Evolutionary conservation across 257 asterid genomes (phyloP).

Genomic region (Marsdenia floribunda): DNA sequence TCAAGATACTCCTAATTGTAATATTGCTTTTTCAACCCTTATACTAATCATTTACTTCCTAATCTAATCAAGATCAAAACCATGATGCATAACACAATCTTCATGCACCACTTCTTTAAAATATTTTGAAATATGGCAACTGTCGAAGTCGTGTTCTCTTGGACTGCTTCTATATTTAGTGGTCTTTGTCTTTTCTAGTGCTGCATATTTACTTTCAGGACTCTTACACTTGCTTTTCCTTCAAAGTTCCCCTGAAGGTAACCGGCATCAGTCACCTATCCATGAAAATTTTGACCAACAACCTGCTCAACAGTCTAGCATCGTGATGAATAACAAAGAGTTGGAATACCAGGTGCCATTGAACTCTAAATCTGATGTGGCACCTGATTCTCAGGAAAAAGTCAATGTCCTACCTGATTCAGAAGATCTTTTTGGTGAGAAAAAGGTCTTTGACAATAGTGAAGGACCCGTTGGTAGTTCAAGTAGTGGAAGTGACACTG

Average conservation of each 20-base stretch:
- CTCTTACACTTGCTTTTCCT: slow-evolving; percentile 11
- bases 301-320: slow-evolving; percentile 41
- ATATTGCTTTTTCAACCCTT: neutral
- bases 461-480: slow-evolving; percentile 58
- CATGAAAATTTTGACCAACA: slow-evolving; percentile 42
- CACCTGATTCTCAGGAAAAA: slow-evolving; percentile 35
- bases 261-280: slow-evolving; percentile 37
- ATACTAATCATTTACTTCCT: neutral
- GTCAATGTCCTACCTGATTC: slow-evolving; percentile 38
- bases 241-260: slow-evolving; percentile 68
- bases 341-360: slow-evolving; percentile 46
- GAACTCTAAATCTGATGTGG: slow-evolving; percentile 39
- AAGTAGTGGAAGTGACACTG: slow-evolving; percentile 63
- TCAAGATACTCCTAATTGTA: neutral
- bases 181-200: neutral
- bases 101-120: neutral
- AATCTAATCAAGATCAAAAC: neutral
- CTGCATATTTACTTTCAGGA: neutral
- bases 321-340: slow-evolving; percentile 31
- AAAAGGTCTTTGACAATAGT: slow-evolving; percentile 41
- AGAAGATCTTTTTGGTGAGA: slow-evolving; percentile 44
- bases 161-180: neutral
- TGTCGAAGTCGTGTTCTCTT: neutral
- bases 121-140: neutral
- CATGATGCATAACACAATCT: neutral